Evolutionary conservation across 345 rosid species (phyloP), one percentile per base, ranked within the genome.

Genomic region (Laguncularia racemosa): DNA sequence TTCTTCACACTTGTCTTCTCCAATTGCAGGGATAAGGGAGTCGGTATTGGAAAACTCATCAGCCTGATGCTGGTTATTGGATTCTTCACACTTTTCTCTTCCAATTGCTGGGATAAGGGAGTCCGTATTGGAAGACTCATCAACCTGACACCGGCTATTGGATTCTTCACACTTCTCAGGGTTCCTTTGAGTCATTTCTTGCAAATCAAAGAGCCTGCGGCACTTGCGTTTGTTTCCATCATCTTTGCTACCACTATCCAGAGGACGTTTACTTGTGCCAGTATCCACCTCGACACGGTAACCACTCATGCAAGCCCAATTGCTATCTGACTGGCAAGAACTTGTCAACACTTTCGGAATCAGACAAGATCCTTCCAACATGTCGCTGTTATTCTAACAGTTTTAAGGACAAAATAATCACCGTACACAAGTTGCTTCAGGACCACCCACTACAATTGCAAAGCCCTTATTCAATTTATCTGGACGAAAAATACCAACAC

Each of bases 331-430:
- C 65, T 76, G 81, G 79, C 95, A 81, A 70, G 92, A 80, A 66
- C 74, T 69, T 56, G 88, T 64, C 72, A 87, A 76, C 73, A 81
- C 78, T 71, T 86, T 82, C 16, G 83, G 57, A 46, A 69, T 64
- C 72, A 80, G 67, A 73, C 80, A 64, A 80, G 80, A 70, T 62
- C 83, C 81, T 73, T 90, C 93, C 77, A 87, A 74, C 97, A 87
- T 90, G 49, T 80, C 75, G 73, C 61, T 64, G 62, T 56, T 54
- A 55, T 61, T 60, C 64, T 44, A 48, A 58, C 3, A 28, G 40
- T 56, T 55, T 43, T 16, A 20, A 38, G 60, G 57, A 47, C 45
- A 33, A 28, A 47, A 60, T 49, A 54, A 55, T 12, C 16, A 40
- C 62, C 18, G 40, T 17, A 50, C 21, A n/a, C 44, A 46, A 26